A percentile compares a stretch with the other conserved stretches of the same genome.
Conservation (phyloP, 768 basidiomycete species). For the Xanthoconium stramineum region DNA sequence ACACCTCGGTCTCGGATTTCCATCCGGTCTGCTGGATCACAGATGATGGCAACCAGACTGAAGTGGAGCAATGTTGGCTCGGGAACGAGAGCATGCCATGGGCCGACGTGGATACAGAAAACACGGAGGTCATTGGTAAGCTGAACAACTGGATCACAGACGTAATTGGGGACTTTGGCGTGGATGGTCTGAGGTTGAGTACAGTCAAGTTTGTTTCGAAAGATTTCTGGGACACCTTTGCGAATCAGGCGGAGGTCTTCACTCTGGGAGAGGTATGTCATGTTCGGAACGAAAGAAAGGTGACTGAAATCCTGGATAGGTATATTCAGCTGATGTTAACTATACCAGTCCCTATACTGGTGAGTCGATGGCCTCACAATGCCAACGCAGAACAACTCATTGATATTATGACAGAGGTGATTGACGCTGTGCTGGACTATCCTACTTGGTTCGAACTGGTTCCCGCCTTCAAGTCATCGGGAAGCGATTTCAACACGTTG, state of each 20-base stretch:
- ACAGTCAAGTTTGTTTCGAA: constrained; percentile 55
- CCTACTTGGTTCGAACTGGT: constrained; percentile 45
- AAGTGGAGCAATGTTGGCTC: constrained; percentile 58
- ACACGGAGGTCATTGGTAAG: constrained; percentile 38
- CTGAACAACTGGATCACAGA: constrained; percentile 47
- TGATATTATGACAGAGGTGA: constrained; percentile 31
- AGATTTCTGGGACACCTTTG: constrained; percentile 55
- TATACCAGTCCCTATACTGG: constrained; percentile 42
- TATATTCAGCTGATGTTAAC: constrained; percentile 40
- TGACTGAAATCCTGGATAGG: constrained; percentile 22
- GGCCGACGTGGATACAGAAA: constrained; percentile 56
- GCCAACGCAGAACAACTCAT: not conserved
- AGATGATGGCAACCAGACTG: constrained; percentile 44
- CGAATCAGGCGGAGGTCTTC: constrained; percentile 45
- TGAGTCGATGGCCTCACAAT: constrained; percentile 19
- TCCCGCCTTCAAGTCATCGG: constrained; percentile 36
- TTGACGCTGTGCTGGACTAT: constrained; percentile 48
- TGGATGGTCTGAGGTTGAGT: constrained; percentile 58
- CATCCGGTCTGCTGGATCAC: constrained; percentile 41
- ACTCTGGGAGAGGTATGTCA: constrained; percentile 47
- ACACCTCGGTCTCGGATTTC: constrained; percentile 36
- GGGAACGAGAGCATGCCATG: constrained; percentile 53
- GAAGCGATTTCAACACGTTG: constrained; percentile 34
- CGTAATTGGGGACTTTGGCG: constrained; percentile 44
- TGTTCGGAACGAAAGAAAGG: constrained; percentile 28